Evolutionary conservation across 305 asterid genomes (phyloP).

Genomic region (Fraxinus xanthoxyloides): DNA sequence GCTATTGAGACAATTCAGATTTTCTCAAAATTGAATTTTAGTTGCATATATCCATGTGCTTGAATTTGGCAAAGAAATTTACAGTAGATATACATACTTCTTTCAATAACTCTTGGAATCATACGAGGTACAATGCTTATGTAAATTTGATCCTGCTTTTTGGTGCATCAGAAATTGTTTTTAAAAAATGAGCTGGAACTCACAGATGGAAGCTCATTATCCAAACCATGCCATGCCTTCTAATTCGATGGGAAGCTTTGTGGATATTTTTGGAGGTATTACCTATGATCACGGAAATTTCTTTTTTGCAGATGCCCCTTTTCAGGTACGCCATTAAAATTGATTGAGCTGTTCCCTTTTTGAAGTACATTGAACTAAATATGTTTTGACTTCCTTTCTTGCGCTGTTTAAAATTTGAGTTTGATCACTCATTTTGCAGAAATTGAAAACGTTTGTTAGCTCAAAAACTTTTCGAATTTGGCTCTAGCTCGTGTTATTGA

Average conservation of each 20-base stretch:
- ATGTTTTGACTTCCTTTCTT: not conserved
- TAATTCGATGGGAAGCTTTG: conserved; percentile 77
- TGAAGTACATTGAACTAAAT: not conserved
- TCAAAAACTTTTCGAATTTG: not conserved
- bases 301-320: conserved; percentile 66
- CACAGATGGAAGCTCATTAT: conserved; percentile 63
- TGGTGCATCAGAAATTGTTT: conserved; percentile 16
- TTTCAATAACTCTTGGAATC: not conserved
- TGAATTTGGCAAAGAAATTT: not conserved
- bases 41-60: not conserved
- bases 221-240: conserved; percentile 64
- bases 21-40: not conserved
- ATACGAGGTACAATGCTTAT: not conserved
- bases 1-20: not conserved
- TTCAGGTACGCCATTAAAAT: conserved; percentile 59
- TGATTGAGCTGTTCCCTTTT: not conserved
- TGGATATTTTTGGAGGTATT: conserved; percentile 84
- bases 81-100: not conserved
- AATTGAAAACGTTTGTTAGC: too few relatives aligned
- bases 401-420: not conserved
- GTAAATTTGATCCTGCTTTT: conserved; percentile 14
- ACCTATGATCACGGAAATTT: conserved; percentile 80
- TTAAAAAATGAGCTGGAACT: conserved; percentile 70
- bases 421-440: too few relatives aligned
- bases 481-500: too few relatives aligned